Evolutionary conservation across 805 yeast species (phyloP).

Genomic region (Kluyveromyces nonfermentans): DNA sequence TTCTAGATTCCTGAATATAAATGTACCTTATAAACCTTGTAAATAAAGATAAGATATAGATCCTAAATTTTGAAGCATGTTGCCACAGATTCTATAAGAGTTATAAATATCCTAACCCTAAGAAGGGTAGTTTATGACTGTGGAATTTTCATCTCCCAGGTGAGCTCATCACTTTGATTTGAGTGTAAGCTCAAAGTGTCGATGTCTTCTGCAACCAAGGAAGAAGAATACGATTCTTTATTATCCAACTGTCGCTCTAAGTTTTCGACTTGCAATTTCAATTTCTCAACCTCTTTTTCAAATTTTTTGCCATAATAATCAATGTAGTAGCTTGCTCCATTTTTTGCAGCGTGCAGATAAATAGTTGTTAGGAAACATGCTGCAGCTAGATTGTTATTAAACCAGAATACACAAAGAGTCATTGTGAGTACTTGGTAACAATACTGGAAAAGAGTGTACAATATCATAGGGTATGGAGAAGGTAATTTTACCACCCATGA

Average conservation of each 20-base stretch:
- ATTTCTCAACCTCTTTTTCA: constrained; percentile 70
- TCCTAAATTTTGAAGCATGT: not conserved
- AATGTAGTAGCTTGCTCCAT: constrained; percentile 91
- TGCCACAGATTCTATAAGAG: no score
- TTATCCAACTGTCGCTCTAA: constrained; percentile 36
- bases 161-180: constrained; percentile 3
- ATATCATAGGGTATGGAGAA: constrained; percentile 75
- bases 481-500: constrained; percentile 83
- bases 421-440: constrained; percentile 78
- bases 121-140: no score
- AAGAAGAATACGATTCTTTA: constrained; percentile 1
- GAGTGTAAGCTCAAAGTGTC: not conserved
- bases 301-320: constrained; percentile 86
- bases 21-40: constrained; percentile 3
- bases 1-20: not conserved
- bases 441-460: constrained; percentile 80
- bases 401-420: constrained; percentile 87
- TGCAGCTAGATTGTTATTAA: constrained; percentile 56
- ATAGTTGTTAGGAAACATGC: constrained; percentile 58
- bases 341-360: constrained; percentile 73
- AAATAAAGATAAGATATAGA: constrained; percentile 1
- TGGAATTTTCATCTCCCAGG: constrained; percentile 3
- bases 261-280: constrained; percentile 61
- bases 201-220: not conserved
- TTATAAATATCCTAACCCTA: no score